Evolutionary conservation across 495 filamentous ascomycete genomes (phyloP).

Genomic region (Talaromyces borbonicus): DNA sequence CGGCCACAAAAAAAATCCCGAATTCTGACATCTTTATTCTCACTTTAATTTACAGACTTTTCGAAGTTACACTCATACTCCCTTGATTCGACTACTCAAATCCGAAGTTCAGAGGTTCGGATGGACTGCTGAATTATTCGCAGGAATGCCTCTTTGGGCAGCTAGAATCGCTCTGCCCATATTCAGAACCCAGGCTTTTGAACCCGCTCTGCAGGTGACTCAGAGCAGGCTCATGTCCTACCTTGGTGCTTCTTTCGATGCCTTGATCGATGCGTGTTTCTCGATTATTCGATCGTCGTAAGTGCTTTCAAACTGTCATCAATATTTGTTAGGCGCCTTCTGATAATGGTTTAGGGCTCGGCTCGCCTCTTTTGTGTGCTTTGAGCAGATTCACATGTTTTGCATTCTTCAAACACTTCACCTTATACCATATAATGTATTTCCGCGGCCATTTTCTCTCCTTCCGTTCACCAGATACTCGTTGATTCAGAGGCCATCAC

Average conservation of each 20-base stretch:
- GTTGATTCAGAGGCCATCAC: slow-evolving; percentile 21
- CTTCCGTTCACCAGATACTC: slow-evolving; percentile 29
- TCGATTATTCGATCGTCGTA: slow-evolving; percentile 23
- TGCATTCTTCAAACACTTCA: slow-evolving; percentile 39
- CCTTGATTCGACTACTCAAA: slow-evolving; percentile 28
- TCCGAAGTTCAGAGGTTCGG: slow-evolving; percentile 28
- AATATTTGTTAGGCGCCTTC: no score
- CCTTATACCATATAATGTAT: slow-evolving; percentile 25
- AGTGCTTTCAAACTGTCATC: no score
- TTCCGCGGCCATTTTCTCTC: slow-evolving; percentile 21
- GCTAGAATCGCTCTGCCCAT: slow-evolving; percentile 30
- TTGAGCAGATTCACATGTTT: slow-evolving; percentile 38
- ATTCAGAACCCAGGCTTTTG: slow-evolving; percentile 29
- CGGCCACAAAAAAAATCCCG: background rate
- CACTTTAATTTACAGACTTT: slow-evolving; percentile 28
- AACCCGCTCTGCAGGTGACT: slow-evolving; percentile 22
- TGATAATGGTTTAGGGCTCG: slow-evolving; percentile 23
- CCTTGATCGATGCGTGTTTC: slow-evolving; percentile 21
- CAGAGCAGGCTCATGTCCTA: slow-evolving; percentile 19
- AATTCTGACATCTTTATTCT: background rate
- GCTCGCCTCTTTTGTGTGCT: slow-evolving; percentile 27
- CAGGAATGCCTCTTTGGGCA: slow-evolving; percentile 37
- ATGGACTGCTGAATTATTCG: slow-evolving; percentile 31
- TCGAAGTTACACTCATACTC: slow-evolving; percentile 29
- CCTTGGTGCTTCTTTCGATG: slow-evolving; percentile 16